These are phyloP conservation scores for Parasarocladium wereldwijsianum DNA, from an alignment of 2,329 filamentous ascomycete genomes.

Conservation along the genomic window DNA sequence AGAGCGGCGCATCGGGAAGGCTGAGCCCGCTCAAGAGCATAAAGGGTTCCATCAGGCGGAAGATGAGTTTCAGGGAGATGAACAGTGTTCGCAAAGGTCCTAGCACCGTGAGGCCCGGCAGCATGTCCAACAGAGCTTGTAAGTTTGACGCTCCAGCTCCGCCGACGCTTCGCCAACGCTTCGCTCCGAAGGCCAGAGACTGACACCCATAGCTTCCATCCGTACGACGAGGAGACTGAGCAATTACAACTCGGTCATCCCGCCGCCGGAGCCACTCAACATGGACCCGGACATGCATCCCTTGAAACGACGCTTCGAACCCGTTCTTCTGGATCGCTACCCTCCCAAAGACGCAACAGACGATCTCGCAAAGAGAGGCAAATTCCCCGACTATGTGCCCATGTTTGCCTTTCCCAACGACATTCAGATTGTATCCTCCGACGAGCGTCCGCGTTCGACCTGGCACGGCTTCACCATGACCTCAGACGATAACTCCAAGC, in stretches of 20 bases:
- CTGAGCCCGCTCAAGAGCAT: slow-evolving; percentile 44
- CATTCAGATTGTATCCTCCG: slow-evolving; percentile 89
- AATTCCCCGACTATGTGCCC: slow-evolving; percentile 92
- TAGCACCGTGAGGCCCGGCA: slow-evolving; percentile 56
- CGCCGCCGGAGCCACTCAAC: slow-evolving; percentile 79
- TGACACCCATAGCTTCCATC: slow-evolving; percentile 34
- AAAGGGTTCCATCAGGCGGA: slow-evolving; percentile 77
- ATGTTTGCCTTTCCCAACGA: slow-evolving; percentile 99
- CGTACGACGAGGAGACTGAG: slow-evolving; percentile 81
- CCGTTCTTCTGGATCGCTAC: slow-evolving; percentile 88
- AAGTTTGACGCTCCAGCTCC: no score
- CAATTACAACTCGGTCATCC: slow-evolving; percentile 97
- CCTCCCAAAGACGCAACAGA: slow-evolving; percentile 72
- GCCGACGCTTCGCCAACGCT: no score
- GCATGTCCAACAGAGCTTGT: slow-evolving; percentile 36
- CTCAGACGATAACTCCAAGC: slow-evolving; percentile 74
- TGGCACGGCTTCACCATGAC: slow-evolving; percentile 99
- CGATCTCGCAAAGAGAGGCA: slow-evolving; percentile 64
- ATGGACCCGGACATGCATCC: slow-evolving; percentile 90
- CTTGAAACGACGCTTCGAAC: slow-evolving; percentile 83
- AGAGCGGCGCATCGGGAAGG: slow-evolving; percentile 36
- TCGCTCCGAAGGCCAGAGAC: no score
- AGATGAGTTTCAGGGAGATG: slow-evolving; percentile 89
- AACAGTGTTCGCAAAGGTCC: slow-evolving; percentile 85
- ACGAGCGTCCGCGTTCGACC: slow-evolving; percentile 85